Percentiles rank a stretch among this genome's conserved stretches.
Evolutionary conservation across 148 eudicot species (phyloP).

Genomic region (Vaccinium vitisidaea): DNA sequence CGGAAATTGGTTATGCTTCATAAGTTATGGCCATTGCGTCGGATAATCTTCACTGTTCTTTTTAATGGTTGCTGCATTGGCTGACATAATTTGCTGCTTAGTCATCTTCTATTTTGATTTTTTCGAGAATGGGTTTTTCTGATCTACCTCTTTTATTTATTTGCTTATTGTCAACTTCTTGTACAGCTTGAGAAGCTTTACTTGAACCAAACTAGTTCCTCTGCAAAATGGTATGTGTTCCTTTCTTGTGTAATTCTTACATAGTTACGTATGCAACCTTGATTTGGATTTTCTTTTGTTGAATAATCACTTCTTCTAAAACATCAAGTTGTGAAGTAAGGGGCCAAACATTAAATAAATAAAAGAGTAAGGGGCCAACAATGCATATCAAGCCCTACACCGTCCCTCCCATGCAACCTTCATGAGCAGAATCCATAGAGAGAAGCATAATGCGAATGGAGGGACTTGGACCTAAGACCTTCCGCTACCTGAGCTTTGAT

Average conservation of each 20-base stretch:
- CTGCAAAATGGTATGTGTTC: conserved; percentile 12
- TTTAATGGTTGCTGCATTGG: neutral
- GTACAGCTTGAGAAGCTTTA: conserved; percentile 14
- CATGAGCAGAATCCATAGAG: neutral
- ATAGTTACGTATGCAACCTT: neutral
- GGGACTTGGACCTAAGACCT: neutral
- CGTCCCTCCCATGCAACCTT: neutral
- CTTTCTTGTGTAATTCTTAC: neutral
- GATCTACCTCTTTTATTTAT: neutral
- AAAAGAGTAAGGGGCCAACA: neutral
- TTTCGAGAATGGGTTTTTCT: neutral
- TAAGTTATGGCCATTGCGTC: neutral
- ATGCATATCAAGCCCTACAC: neutral
- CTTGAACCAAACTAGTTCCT: conserved; percentile 3
- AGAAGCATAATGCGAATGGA: neutral
- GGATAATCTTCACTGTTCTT: neutral
- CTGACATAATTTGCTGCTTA: neutral
- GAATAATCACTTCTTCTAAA: neutral
- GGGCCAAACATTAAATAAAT: neutral
- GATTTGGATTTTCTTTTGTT: neutral
- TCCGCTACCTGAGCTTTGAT: neutral
- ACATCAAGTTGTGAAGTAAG: neutral
- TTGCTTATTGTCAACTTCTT: neutral
- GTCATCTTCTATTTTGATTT: neutral
- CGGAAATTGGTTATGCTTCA: neutral